These are phyloP conservation scores for Phascolomyces articulosus DNA, from an alignment of 371 early-diverging fungal genomes.

Conservation along the genomic window DNA sequence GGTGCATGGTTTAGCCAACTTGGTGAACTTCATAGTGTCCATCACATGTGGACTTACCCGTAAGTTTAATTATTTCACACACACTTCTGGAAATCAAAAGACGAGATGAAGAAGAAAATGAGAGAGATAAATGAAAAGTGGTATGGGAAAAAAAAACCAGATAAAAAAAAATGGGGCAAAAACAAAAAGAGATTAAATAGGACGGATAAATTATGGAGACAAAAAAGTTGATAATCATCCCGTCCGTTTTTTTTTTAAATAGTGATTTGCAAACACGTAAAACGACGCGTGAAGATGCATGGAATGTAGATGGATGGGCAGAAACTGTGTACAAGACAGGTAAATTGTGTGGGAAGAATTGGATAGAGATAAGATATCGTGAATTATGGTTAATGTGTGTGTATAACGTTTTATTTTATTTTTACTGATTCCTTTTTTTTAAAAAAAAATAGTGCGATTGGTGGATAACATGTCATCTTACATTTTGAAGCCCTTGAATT, in stretches of 20 bases:
- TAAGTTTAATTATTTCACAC: constrained; percentile 39
- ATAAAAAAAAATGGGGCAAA: too few relatives aligned
- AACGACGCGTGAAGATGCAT: constrained; percentile 86
- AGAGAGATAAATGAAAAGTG: too few relatives aligned
- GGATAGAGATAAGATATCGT: neutral
- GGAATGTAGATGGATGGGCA: constrained; percentile 94
- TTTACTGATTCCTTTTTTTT: constrained; percentile 7
- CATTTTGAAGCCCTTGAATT: constrained; percentile 82
- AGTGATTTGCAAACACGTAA: constrained; percentile 87
- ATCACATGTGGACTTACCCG: constrained; percentile 94
- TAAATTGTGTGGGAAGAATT: constrained; percentile 22
- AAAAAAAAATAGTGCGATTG: constrained; percentile 79
- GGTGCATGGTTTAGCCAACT: constrained; percentile 97
- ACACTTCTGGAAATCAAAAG: neutral
- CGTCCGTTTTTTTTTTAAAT: neutral
- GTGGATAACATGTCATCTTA: constrained; percentile 84
- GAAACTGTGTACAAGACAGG: constrained; percentile 87
- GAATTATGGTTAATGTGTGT: neutral
- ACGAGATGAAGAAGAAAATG: too few relatives aligned
- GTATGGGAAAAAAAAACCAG: too few relatives aligned
- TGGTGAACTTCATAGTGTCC: constrained; percentile 86
- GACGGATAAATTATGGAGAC: too few relatives aligned
- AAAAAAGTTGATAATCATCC: too few relatives aligned
- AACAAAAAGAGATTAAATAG: too few relatives aligned
- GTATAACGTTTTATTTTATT: neutral